These are phyloP conservation scores for Auricularia auricula-judae DNA, from an alignment of 768 basidiomycete species.

Conservation along the genomic window DNA sequence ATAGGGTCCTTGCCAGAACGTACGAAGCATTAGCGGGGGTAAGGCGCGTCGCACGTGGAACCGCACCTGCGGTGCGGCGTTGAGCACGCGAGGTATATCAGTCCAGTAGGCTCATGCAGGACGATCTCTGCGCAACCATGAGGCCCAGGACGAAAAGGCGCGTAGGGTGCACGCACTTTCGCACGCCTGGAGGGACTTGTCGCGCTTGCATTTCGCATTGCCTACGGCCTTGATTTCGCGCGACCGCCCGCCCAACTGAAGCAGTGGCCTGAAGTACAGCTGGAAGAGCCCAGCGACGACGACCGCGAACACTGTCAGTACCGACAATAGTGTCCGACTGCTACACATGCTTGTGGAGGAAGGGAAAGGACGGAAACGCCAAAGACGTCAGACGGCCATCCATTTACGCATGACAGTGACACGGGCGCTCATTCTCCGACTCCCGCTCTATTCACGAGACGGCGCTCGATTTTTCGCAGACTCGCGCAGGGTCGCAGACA, in stretches of 20 bases:
- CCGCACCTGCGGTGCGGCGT: conserved; percentile 17
- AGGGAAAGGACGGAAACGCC: not conserved
- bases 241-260: conserved; percentile 32
- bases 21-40: not conserved
- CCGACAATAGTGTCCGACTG: conserved; percentile 1
- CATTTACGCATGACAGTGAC: not conserved
- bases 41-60: not conserved
- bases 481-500: no score
- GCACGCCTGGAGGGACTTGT: conserved; percentile 51
- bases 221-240: conserved; percentile 35
- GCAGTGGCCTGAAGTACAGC: conserved; percentile 34
- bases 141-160: not conserved
- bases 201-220: conserved; percentile 35
- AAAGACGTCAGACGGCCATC: not conserved
- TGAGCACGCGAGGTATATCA: conserved; percentile 56
- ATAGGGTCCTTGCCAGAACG: conserved; percentile 28
- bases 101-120: conserved; percentile 44
- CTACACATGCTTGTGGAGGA: not conserved
- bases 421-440: not conserved
- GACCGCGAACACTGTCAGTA: conserved; percentile 27
- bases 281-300: conserved; percentile 35
- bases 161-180: conserved; percentile 39
- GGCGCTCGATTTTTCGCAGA: no score
- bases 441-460: not conserved
- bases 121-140: conserved; percentile 34